phyloP scores from a whole-genome alignment of 2,329 filamentous ascomycete species.

The Epichloe gansuensis region DNA sequence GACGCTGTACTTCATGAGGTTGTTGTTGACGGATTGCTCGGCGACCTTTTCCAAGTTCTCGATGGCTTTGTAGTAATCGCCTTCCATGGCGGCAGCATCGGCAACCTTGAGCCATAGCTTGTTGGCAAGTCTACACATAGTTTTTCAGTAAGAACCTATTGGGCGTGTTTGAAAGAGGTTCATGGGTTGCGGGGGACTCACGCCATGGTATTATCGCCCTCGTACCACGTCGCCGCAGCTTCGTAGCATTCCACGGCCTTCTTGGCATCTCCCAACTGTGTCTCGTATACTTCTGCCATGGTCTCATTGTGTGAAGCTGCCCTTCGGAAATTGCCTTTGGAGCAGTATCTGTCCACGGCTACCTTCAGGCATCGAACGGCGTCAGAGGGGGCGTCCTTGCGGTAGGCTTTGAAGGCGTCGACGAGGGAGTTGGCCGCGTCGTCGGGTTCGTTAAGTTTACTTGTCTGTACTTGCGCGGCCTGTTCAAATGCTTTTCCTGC shows the following conservation, averaged over 20 bases:
- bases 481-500: conserved; percentile 78
- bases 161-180: background rate
- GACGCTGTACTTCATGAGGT: conserved; percentile 84
- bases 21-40: conserved; percentile 66
- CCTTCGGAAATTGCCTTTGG: conserved; percentile 79
- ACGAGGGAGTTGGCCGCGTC: conserved; percentile 80
- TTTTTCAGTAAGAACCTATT: background rate
- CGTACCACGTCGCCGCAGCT: conserved; percentile 77
- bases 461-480: conserved; percentile 67
- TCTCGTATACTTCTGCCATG: conserved; percentile 74
- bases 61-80: conserved; percentile 74
- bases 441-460: conserved; percentile 78
- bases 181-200: conserved; percentile 32
- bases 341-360: conserved; percentile 75
- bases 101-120: conserved; percentile 89
- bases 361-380: conserved; percentile 68
- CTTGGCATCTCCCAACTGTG: conserved; percentile 65
- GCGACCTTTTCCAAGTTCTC: conserved; percentile 76
- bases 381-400: conserved; percentile 70
- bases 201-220: conserved; percentile 73
- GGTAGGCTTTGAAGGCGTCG: conserved; percentile 92
- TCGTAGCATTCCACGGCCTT: conserved; percentile 74
- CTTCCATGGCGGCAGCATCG: conserved; percentile 69
- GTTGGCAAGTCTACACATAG: conserved; percentile 57
- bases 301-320: conserved; percentile 87